These are phyloP conservation scores for Suhomyces guaymorum DNA, from an alignment of 1,139 yeast genomes.

Conservation along the genomic window DNA sequence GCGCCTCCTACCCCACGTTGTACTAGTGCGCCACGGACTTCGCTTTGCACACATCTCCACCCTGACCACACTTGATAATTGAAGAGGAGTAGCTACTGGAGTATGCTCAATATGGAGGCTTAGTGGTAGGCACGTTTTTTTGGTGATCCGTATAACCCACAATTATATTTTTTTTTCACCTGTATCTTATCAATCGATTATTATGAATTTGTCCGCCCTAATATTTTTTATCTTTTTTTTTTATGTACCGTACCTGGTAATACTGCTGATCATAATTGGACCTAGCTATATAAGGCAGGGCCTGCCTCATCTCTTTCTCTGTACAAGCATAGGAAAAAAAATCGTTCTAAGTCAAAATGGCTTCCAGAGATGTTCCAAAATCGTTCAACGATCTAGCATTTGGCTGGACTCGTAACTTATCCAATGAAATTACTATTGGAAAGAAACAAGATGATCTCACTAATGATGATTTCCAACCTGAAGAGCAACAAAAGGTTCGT, in stretches of 20 bases:
- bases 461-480: conserved; percentile 22
- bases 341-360: conserved; percentile 27
- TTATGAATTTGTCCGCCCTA: too few species aligned
- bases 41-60: too few species aligned
- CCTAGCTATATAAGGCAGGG: too few species aligned
- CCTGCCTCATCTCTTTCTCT: background rate
- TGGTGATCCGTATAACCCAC: too few species aligned
- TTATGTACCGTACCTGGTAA: too few species aligned
- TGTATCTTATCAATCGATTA: conserved; percentile 1
- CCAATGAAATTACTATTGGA: conserved; percentile 41
- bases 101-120: too few species aligned
- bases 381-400: conserved; percentile 36
- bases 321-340: background rate
- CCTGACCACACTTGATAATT: too few species aligned
- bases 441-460: conserved; percentile 23
- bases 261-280: too few species aligned
- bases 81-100: too few species aligned
- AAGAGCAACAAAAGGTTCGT: conserved; percentile 20
- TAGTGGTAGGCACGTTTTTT: too few species aligned
- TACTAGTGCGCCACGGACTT: too few species aligned
- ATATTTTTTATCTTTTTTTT: too few species aligned
- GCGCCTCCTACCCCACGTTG: conserved; percentile 6
- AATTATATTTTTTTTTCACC: conserved; percentile 1
- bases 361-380: conserved; percentile 54
- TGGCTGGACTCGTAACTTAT: conserved; percentile 41